Percentiles rank a stretch among this genome's conserved stretches.
Conservation (phyloP, 176 grass and related monocot genomes). For the Triticum urartu region DNA sequence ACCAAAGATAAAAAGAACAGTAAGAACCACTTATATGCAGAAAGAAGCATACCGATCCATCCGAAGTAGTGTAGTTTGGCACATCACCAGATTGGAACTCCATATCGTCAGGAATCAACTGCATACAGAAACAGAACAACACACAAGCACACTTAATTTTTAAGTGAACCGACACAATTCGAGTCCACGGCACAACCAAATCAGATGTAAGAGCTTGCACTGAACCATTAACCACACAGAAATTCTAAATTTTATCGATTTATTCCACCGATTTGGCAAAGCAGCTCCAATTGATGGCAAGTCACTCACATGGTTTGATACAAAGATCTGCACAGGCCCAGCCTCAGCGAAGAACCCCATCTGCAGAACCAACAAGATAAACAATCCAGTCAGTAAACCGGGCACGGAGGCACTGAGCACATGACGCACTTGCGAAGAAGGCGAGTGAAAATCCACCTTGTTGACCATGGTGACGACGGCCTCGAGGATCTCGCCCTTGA, state of each 20-base stretch:
- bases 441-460: slow-evolving; percentile 44
- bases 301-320: slow-evolving; percentile 92
- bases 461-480: slow-evolving; percentile 99
- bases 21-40: background rate
- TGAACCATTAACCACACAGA: background rate
- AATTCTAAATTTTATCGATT: background rate
- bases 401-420: background rate
- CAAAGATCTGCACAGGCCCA: slow-evolving; percentile 94
- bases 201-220: background rate
- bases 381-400: background rate
- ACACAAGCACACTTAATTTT: background rate
- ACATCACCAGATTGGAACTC: slow-evolving; percentile 85
- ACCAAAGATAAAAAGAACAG: background rate
- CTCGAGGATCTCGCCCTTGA: slow-evolving; percentile 96
- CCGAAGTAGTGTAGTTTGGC: slow-evolving; percentile 91
- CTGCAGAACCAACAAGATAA: slow-evolving; percentile 39
- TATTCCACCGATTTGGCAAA: background rate
- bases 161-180: background rate
- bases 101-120: slow-evolving; percentile 98
- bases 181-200: background rate
- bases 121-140: slow-evolving; percentile 4
- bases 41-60: slow-evolving; percentile 75
- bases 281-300: slow-evolving; percentile 8
- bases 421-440: background rate
- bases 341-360: slow-evolving; percentile 99